Evolutionary conservation across 306 rosid species (phyloP), one percentile per base, ranked within the genome.

Genomic region (Corylus heterophylla): DNA sequence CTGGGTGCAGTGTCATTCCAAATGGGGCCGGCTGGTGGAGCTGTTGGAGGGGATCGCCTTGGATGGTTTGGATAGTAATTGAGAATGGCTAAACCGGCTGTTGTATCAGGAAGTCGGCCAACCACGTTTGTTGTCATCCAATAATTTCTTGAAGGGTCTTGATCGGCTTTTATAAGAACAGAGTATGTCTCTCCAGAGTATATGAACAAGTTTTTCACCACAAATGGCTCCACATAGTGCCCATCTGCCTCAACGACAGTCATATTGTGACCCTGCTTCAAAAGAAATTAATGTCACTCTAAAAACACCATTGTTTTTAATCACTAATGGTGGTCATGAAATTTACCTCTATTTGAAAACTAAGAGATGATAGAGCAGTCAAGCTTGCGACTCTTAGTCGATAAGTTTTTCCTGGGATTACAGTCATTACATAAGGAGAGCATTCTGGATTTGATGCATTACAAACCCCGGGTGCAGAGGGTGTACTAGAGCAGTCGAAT

Each of bases 171-270:
- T 50, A 94, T 78, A 50, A 94, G 69, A 29, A 94, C 97, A 0
- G 98, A 94, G 78, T 94, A 94, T 16, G 97, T 92, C 86, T 94
- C 98, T 14, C 97, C 98, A 0, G 98, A 92, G 76, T 94, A 92
- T 64, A 94, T 73, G 88, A 86, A 92, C 3, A 94, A 79, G 54
- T 89, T 92, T 11, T 89, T 78, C 4, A 92, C 93, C 71, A 73
- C 91, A 31, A 94, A 92, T 20, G 98, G 97, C 62, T 94, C 97
- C 0, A 94, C 97, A 64, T 92, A 86, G 81, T 89, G 92, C 44
- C 98, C 97, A 80, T 94, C 98, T 54, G 97, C 97, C 85, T 92
- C 97, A 8, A 94, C 97, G 44, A 94, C 97, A 3, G 93, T 92
- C 98, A 94, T 91, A 44, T 91, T 92, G 64, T 92, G 98, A 1